A percentile compares a stretch with the other conserved stretches of the same genome.
Evolutionary conservation across 2,329 filamentous ascomycete genomes (phyloP).

Genomic region (Salinomyces thailandicus): DNA sequence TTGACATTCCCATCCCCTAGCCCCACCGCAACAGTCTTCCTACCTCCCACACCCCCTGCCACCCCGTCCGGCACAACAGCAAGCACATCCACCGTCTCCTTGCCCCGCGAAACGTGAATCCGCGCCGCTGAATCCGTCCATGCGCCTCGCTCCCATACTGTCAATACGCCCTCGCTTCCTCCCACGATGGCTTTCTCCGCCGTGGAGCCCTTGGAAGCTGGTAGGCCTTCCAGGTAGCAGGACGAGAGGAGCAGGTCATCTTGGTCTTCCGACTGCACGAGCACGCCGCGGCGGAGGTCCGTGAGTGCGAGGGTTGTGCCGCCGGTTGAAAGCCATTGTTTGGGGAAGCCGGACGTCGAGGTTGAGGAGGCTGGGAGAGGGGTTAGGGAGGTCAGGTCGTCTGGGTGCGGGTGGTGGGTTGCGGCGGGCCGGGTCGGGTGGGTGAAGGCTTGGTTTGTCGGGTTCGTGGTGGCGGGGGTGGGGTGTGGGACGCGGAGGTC

Average conservation of each 20-base stretch:
- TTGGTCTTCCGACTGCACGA: slow-evolving; percentile 86
- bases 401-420: slow-evolving; percentile 77
- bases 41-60: slow-evolving; percentile 50
- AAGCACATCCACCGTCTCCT: slow-evolving; percentile 72
- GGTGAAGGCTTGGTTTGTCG: slow-evolving; percentile 35
- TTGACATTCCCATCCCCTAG: slow-evolving; percentile 69
- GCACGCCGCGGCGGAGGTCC: slow-evolving; percentile 73
- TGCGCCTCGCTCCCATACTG: slow-evolving; percentile 83
- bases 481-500: slow-evolving; percentile 56
- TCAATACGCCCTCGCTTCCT: slow-evolving; percentile 70
- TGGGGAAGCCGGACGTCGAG: slow-evolving; percentile 79
- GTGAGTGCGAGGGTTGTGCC: slow-evolving; percentile 85
- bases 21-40: slow-evolving; percentile 70
- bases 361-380: slow-evolving; percentile 68
- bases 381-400: slow-evolving; percentile 83
- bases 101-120: slow-evolving; percentile 57
- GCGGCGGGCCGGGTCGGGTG: slow-evolving; percentile 56
- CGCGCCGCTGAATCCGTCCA: slow-evolving; percentile 95
- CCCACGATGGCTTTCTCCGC: slow-evolving; percentile 68
- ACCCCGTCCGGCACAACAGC: slow-evolving; percentile 60
- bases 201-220: slow-evolving; percentile 54
- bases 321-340: slow-evolving; percentile 91
- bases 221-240: slow-evolving; percentile 64
- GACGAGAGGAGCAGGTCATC: slow-evolving; percentile 86
- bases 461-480: slow-evolving; percentile 26